phyloP scores from a whole-genome alignment of 495 filamentous ascomycete genomes.

The Parachaetomium inaequale region DNA sequence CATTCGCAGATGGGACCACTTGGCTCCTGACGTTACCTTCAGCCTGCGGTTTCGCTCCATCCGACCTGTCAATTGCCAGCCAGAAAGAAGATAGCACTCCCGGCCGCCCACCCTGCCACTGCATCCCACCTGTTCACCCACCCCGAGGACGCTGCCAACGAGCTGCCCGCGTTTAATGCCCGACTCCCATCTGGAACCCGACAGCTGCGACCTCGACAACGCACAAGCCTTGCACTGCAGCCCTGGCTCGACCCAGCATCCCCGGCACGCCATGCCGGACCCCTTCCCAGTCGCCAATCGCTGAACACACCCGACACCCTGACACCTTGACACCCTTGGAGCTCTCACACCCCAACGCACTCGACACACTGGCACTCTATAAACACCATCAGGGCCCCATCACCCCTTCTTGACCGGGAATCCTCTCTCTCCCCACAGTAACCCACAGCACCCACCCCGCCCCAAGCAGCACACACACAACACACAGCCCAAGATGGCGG shows the following conservation, averaged over 20 bases:
- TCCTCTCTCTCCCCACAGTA: constrained; percentile 2
- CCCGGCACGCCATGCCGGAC: constrained; percentile 15
- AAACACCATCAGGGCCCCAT: constrained; percentile 26
- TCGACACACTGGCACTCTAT: constrained; percentile 17
- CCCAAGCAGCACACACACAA: constrained; percentile 1
- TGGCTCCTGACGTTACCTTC: not conserved
- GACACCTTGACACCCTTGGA: not conserved
- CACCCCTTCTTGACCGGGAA: constrained; percentile 17
- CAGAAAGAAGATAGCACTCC: not conserved
- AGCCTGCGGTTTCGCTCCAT: not conserved
- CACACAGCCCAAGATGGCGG: constrained; percentile 27
- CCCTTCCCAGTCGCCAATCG: constrained; percentile 23
- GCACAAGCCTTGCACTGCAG: constrained; percentile 22
- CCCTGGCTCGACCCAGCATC: constrained; percentile 15
- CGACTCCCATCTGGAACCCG: constrained; percentile 35
- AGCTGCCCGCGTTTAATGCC: constrained; percentile 40
- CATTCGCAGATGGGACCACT: not conserved
- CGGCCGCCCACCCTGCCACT: constrained; percentile 1
- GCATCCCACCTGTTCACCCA: constrained; percentile 19
- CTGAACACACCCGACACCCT: constrained; percentile 1
- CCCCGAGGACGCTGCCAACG: constrained; percentile 15
- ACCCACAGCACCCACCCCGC: constrained; percentile 1
- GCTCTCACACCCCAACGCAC: not conserved
- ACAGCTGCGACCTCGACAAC: constrained; percentile 23
- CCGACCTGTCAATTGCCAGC: constrained; percentile 18